Base-by-base conservation (phyloP, 2,329 filamentous ascomycete genomes). In the Amauroascus niger region DNA sequence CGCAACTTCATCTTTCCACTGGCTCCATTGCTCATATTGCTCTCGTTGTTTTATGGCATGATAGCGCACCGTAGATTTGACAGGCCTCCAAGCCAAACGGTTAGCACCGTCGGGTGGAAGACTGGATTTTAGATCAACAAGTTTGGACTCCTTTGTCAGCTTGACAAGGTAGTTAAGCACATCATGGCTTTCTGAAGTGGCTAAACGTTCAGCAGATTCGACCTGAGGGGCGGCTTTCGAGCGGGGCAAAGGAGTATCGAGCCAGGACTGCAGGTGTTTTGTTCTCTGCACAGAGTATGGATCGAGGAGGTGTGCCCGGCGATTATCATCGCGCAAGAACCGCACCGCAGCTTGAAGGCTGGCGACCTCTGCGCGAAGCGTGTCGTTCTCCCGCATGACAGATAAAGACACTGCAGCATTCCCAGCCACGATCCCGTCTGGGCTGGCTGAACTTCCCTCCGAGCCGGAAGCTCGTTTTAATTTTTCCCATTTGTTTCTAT, bases 271-370 rank as follows among this genome's bases (percentile, higher is more conserved):
- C 57, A 71, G 61, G 32, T 70, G 68, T 8, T 65, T 66, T 8
- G 67, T 67, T 49, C 67, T 64, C 56, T 71, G 69, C 30, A 72
- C 61, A 11, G 70, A 71, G 58, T 69, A 71, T 2, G 70, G 69
- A 53, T 72, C 69, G 45, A 71, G 65, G 20, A 71, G 62, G 47
- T 65, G 70, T 20, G 65, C 60, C 24, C 69, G 69, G 24, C 69
- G 67, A 55, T 72, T 74, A 49, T 75, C 73, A 50, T 71, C 68
- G 32, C 71, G 70, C 6, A 75, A 61, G 60, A 70, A 74, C 46
- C 73, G 71, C 6, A 75, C 69, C 1, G 72, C 70, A n/a, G 71
- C 67, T 63, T 74, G 71, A 11, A 75, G 66, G 57, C 65, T 69
- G 49, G 63, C 62, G 18, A 75, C 67, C 56, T 75, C 73, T 13